Conservation (phyloP, 2,329 filamentous ascomycete species). For the Beauveria rudraprayagi region DNA sequence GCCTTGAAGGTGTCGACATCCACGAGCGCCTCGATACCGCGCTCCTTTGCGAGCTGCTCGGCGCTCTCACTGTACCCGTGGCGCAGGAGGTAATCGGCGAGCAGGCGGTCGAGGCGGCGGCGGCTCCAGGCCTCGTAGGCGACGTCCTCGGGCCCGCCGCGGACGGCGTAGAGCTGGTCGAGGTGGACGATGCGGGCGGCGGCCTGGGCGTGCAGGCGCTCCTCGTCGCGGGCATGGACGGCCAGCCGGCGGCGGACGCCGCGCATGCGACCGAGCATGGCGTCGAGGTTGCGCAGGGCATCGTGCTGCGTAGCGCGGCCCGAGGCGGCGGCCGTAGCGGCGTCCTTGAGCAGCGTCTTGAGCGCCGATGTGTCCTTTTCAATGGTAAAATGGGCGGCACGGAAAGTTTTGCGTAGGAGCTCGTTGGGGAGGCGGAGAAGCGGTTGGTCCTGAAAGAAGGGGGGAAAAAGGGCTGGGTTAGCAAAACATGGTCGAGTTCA, state of each 20-base stretch:
- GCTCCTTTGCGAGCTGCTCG: constrained; percentile 62
- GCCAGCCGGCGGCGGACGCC: constrained; percentile 83
- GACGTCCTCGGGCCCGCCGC: constrained; percentile 76
- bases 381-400: constrained; percentile 68
- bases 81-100: constrained; percentile 88
- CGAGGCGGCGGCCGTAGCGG: constrained; percentile 58
- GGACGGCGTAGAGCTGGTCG: constrained; percentile 69
- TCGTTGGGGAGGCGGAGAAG: constrained; percentile 89
- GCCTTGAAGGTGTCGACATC: constrained; percentile 83
- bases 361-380: constrained; percentile 62
- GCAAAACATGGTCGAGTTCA: background rate
- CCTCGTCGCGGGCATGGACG: constrained; percentile 70
- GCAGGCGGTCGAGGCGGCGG: constrained; percentile 67
- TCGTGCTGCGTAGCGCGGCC: constrained; percentile 56
- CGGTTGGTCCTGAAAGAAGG: constrained; percentile 66
- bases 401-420: constrained; percentile 89
- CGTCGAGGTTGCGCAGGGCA: constrained; percentile 73
- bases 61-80: constrained; percentile 77
- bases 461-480: background rate
- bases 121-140: constrained; percentile 90
- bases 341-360: constrained; percentile 52
- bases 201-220: constrained; percentile 64
- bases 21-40: constrained; percentile 70
- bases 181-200: constrained; percentile 73
- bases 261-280: constrained; percentile 78